Conservation (phyloP, 2,329 filamentous ascomycete genomes). For the Beauveria rudraprayagi region DNA sequence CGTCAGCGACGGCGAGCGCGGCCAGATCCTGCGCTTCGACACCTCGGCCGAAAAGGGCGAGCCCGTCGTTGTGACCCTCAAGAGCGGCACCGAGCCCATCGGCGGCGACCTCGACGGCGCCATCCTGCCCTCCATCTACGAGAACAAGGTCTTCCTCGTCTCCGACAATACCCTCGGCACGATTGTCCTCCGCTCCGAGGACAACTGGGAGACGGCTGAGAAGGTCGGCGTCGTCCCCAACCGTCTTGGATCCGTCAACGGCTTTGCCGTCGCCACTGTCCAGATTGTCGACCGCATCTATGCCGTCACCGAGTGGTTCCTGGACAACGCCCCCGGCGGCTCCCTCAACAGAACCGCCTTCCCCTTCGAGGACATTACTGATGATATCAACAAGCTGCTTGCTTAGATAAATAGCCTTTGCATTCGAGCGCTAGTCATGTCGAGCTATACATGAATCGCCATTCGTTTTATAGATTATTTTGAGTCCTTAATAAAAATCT, state of each 20-base stretch:
- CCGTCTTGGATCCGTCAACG: constrained; percentile 8
- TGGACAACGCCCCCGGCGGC: background rate
- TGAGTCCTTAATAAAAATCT: background rate
- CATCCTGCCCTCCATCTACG: constrained; percentile 25
- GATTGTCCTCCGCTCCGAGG: constrained; percentile 27
- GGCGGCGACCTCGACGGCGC: constrained; percentile 20
- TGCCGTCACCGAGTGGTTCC: background rate
- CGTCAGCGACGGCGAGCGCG: constrained; percentile 23
- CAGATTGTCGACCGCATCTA: constrained; percentile 10
- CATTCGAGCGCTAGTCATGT: background rate
- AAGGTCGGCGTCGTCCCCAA: constrained; percentile 26
- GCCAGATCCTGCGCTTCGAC: constrained; percentile 29
- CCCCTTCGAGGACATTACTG: constrained; percentile 1
- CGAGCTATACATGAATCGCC: background rate
- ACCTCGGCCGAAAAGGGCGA: constrained; percentile 1
- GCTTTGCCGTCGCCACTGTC: constrained; percentile 12
- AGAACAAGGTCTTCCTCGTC: constrained; percentile 26
- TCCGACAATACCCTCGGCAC: constrained; percentile 24
- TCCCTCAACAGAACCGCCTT: background rate
- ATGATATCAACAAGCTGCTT: background rate
- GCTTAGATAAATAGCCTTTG: background rate
- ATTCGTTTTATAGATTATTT: background rate
- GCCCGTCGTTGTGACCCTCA: background rate
- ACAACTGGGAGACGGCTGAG: constrained; percentile 28
- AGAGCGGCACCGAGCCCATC: background rate